Conservation (phyloP, 306 rosid species). For the Medicago lupulina region DNA sequence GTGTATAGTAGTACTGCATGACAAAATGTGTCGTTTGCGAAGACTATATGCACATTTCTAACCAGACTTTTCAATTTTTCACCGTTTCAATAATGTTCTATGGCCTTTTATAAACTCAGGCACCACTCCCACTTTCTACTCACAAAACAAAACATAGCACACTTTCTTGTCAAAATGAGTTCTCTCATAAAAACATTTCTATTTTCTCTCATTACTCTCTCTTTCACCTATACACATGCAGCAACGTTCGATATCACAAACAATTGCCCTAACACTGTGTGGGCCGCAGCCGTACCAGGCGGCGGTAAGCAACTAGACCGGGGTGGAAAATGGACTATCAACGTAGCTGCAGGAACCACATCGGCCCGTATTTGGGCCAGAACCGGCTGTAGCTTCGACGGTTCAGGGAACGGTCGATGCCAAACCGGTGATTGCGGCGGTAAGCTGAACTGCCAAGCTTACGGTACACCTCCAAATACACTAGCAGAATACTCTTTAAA, state of each 20-base stretch:
- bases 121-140: background rate
- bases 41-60: background rate
- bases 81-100: background rate
- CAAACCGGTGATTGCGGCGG: conserved; percentile 64
- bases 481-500: conserved; percentile 56
- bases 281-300: conserved; percentile 56
- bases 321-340: conserved; percentile 43
- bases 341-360: conserved; percentile 33
- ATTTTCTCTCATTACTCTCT: conserved; percentile 9
- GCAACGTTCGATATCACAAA: conserved; percentile 51
- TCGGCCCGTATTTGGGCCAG: conserved; percentile 67
- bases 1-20: background rate
- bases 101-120: background rate
- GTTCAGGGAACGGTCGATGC: conserved; percentile 48
- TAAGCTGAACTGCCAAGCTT: conserved; percentile 41
- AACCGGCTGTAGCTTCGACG: conserved; percentile 59
- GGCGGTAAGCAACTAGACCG: conserved; percentile 47
- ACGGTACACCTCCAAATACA: conserved; percentile 59
- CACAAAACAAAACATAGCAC: background rate
- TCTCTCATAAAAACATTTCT: background rate
- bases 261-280: conserved; percentile 51
- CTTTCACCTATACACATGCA: conserved; percentile 8
- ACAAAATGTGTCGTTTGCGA: background rate
- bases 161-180: background rate
- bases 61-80: background rate